Evolutionary conservation across 2,329 filamentous ascomycete species (phyloP).

Genomic region (Neoscytalidium dimidiatum): DNA sequence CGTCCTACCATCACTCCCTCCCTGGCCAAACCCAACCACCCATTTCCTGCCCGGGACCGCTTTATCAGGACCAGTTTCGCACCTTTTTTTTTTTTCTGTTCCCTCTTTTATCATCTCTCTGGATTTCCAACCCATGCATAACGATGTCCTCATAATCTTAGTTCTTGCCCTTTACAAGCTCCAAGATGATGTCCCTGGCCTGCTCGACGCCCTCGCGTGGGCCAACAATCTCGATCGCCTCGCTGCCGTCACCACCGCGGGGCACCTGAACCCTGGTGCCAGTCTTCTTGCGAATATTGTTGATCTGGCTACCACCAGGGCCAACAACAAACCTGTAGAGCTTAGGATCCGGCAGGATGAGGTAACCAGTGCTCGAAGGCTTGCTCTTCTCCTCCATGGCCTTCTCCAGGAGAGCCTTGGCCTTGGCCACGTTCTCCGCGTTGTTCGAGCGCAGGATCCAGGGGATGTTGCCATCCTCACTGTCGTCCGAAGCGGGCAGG

Average conservation of each 20-base stretch:
- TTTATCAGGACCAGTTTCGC: neutral
- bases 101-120: neutral
- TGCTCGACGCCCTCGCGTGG: slow-evolving; percentile 77
- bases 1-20: neutral
- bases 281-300: slow-evolving; percentile 87
- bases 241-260: slow-evolving; percentile 69
- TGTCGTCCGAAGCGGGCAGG: slow-evolving; percentile 55
- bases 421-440: slow-evolving; percentile 78
- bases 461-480: slow-evolving; percentile 64
- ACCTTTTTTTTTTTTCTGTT: neutral
- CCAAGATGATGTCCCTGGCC: slow-evolving; percentile 85
- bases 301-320: slow-evolving; percentile 85
- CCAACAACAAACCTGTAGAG: slow-evolving; percentile 92
- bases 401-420: slow-evolving; percentile 70
- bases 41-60: neutral
- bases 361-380: slow-evolving; percentile 76
- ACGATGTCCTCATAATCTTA: neutral
- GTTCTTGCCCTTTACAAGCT: slow-evolving; percentile 62
- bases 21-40: neutral
- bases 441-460: slow-evolving; percentile 81
- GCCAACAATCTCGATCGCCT: slow-evolving; percentile 90
- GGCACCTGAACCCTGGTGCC: slow-evolving; percentile 94
- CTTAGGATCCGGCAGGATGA: slow-evolving; percentile 84
- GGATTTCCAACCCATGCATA: neutral
- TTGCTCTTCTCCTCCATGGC: slow-evolving; percentile 72